Percentiles rank a stretch among this genome's conserved stretches.
Evolutionary conservation across 163 green algal species (phyloP).

Genomic region (Scenedesmus sp.): DNA sequence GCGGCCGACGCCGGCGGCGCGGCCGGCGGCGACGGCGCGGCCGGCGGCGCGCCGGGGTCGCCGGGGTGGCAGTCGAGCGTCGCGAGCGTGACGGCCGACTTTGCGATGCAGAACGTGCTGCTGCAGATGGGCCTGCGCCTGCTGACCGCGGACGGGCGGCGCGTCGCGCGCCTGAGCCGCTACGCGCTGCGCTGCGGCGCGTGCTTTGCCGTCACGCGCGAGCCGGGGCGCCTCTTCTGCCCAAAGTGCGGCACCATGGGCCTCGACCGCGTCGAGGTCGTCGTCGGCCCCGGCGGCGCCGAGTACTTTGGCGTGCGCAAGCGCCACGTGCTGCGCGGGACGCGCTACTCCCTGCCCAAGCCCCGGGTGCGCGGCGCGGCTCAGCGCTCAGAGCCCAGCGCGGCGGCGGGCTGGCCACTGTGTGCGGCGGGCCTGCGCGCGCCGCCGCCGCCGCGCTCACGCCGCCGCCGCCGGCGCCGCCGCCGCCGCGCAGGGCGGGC

Average conservation of each 20-base stretch:
- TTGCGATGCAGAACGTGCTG: slow-evolving; percentile 99
- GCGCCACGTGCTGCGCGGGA: slow-evolving; percentile 83
- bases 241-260: slow-evolving; percentile 93
- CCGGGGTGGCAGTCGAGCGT: slow-evolving; percentile 59
- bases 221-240: slow-evolving; percentile 92
- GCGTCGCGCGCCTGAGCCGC: slow-evolving; percentile 70
- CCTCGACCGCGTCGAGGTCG: slow-evolving; percentile 82
- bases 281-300: slow-evolving; percentile 73
- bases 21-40: not conserved
- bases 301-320: slow-evolving; percentile 88
- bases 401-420: not conserved
- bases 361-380: slow-evolving; percentile 70
- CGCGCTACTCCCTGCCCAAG: slow-evolving; percentile 91
- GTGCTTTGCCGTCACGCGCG: slow-evolving; percentile 75
- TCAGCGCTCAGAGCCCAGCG: not conserved
- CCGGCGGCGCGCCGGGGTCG: not conserved
- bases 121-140: slow-evolving; percentile 93
- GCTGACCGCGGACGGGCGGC: slow-evolving; percentile 79
- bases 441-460: too few species aligned
- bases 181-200: slow-evolving; percentile 70
- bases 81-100: slow-evolving; percentile 89
- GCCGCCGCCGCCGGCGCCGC: too few species aligned
- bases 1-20: not conserved
- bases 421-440: too few species aligned
- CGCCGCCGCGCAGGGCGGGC: slow-evolving; percentile 76